These are phyloP conservation scores for Colletotrichum scovillei DNA, from an alignment of 2,329 filamentous ascomycete genomes.

Conservation along the genomic window DNA sequence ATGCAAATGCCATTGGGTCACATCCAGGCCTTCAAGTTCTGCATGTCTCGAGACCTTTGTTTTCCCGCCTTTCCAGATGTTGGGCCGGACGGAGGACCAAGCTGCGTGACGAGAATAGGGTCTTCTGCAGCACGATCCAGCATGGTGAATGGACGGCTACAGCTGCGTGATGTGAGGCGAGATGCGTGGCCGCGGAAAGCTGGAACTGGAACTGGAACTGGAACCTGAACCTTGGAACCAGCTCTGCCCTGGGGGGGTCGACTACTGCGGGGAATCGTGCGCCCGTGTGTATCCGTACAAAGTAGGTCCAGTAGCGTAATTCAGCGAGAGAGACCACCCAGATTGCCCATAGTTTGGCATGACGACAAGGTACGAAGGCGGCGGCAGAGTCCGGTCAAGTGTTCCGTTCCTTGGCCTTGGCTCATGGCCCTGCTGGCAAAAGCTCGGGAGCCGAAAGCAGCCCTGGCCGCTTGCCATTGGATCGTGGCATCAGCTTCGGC, in stretches of 20 bases:
- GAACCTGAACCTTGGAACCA: background rate
- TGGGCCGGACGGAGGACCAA: constrained; percentile 23
- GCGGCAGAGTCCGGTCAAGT: constrained; percentile 1
- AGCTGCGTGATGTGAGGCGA: constrained; percentile 17
- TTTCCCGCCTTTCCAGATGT: background rate
- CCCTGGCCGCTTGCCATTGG: constrained; percentile 14
- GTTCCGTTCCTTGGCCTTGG: background rate
- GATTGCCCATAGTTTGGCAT: background rate
- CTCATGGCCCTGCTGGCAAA: constrained; percentile 16
- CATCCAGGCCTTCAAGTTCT: background rate
- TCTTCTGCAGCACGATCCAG: constrained; percentile 2
- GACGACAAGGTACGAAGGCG: background rate
- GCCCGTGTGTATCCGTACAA: background rate
- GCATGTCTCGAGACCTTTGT: background rate
- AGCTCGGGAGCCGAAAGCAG: constrained; percentile 18
- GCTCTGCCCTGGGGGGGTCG: background rate
- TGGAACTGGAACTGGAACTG: background rate
- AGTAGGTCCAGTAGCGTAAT: too few relatives aligned
- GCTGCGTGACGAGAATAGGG: constrained; percentile 27
- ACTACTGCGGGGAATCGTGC: background rate
- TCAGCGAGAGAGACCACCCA: background rate
- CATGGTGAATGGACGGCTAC: constrained; percentile 1
- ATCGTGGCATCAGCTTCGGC: constrained; percentile 2
- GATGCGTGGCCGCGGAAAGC: background rate
- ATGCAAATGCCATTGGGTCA: background rate